Conservation (phyloP, 2,329 filamentous ascomycete genomes). For the Cercospora janseana region DNA sequence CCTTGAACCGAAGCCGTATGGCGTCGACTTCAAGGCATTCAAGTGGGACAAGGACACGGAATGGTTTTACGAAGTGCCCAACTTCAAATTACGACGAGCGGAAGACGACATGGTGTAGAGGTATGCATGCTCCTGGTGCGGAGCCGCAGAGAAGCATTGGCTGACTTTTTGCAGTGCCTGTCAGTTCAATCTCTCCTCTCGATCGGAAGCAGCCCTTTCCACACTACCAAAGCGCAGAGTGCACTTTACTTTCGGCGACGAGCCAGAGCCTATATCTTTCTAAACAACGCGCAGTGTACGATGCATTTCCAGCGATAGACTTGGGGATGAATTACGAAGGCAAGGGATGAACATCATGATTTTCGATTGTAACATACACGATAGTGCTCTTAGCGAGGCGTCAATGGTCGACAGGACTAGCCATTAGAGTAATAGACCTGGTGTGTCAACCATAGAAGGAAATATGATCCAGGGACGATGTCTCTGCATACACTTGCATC, state of each 20-base stretch:
- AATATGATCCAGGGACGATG: neutral
- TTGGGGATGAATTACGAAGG: constrained; percentile 8
- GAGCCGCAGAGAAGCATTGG: neutral
- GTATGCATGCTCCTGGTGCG: neutral
- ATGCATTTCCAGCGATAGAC: constrained; percentile 10
- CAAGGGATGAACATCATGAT: constrained; percentile 5
- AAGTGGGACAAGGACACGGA: constrained; percentile 74
- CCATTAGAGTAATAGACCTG: constrained; percentile 8
- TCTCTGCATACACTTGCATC: neutral
- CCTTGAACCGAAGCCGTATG: constrained; percentile 95
- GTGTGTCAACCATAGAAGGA: neutral
- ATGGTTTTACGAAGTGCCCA: constrained; percentile 82
- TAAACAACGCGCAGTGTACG: neutral
- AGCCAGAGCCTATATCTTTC: neutral
- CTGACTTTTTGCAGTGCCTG: constrained; percentile 11
- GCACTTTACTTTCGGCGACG: constrained; percentile 5
- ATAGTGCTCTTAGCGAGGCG: constrained; percentile 19
- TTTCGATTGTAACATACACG: constrained; percentile 13
- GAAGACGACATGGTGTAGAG: constrained; percentile 38
- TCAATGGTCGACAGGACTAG: constrained; percentile 16
- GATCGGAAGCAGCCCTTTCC: constrained; percentile 15
- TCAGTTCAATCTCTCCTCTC: constrained; percentile 17
- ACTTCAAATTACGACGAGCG: constrained; percentile 71
- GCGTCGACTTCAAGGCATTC: constrained; percentile 95
- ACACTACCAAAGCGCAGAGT: constrained; percentile 12